phyloP scores from a whole-genome alignment of 2,329 filamentous ascomycete genomes.

The Sclerotinia sclerotiorum region DNA sequence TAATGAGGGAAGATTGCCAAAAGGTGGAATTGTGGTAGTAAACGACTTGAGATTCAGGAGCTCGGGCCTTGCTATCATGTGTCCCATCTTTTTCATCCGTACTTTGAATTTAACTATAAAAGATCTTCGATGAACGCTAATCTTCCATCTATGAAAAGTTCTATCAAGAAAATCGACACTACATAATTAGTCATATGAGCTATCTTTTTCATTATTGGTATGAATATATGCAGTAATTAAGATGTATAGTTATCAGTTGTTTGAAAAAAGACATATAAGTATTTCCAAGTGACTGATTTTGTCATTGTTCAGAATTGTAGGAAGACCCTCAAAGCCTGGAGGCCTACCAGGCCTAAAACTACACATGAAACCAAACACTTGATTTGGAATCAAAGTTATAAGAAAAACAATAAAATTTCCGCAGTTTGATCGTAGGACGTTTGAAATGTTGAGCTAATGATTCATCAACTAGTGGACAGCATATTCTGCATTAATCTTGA shows the following conservation, averaged over 20 bases:
- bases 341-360: neutral
- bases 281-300: neutral
- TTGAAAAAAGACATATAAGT: neutral
- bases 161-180: neutral
- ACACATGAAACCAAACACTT: neutral
- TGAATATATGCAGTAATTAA: neutral
- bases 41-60: neutral
- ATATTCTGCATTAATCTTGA: neutral
- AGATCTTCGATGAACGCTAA: neutral
- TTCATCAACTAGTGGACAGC: neutral
- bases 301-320: neutral
- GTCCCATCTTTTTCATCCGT: neutral
- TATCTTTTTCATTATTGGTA: neutral
- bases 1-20: neutral
- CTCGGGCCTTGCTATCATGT: neutral
- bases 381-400: too few relatives aligned
- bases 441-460: neutral
- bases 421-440: neutral
- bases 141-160: neutral
- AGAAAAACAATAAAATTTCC: rapidly evolving
- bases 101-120: neutral
- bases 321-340: neutral
- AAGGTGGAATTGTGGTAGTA: neutral
- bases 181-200: neutral
- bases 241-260: neutral